phyloP scores from a whole-genome alignment of 2,329 filamentous ascomycete species.

The Lecanosticta acicola region DNA sequence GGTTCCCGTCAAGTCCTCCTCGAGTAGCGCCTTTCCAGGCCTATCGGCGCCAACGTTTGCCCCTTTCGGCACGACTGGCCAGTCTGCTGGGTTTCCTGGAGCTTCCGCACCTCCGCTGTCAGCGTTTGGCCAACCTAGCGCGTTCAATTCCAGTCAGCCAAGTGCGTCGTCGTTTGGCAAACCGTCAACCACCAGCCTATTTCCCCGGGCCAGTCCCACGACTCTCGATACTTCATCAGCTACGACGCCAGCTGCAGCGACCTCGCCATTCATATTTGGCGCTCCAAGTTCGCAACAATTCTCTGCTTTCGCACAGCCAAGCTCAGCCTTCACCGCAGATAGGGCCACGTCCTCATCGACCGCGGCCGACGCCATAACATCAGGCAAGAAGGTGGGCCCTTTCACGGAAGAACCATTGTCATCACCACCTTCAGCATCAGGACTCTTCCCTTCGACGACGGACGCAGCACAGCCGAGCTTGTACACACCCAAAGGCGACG shows the following conservation, averaged over 20 bases:
- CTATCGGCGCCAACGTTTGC: no score
- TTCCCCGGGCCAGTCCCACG: neutral
- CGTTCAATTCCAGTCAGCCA: slow-evolving; percentile 14
- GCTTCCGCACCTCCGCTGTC: slow-evolving; percentile 4
- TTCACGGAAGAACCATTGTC: neutral
- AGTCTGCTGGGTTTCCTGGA: no score
- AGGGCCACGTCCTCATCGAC: no score
- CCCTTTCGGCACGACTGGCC: no score
- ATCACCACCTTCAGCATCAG: neutral
- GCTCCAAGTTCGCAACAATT: neutral
- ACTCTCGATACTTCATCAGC: neutral
- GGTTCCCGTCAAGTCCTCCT: no score
- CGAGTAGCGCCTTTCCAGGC: no score
- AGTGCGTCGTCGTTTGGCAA: slow-evolving; percentile 5
- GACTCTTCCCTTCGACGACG: neutral
- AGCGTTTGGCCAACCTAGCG: slow-evolving; percentile 9
- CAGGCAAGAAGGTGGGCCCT: neutral
- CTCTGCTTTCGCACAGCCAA: neutral
- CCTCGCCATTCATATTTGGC: neutral
- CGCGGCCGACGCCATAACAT: no score
- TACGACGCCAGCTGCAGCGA: neutral
- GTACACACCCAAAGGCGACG: neutral
- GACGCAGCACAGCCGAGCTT: neutral
- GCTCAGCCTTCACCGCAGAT: neutral
- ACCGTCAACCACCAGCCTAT: slow-evolving; percentile 1